A percentile compares a stretch with the other conserved stretches of the same genome.
phyloP scores from a whole-genome alignment of 257 asterid genomes.

The Prunella vulgaris region DNA sequence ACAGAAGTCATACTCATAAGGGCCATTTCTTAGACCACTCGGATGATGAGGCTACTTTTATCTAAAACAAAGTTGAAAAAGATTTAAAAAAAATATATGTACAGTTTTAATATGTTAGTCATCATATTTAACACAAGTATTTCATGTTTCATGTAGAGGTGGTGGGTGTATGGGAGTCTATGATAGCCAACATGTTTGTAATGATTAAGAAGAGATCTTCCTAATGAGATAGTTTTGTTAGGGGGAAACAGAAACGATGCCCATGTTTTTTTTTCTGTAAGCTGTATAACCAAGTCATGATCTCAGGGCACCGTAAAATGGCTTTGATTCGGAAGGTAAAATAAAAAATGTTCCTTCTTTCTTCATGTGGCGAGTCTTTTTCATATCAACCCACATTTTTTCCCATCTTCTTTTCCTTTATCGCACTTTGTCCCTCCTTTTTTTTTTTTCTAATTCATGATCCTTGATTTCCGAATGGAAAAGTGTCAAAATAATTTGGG shows the following conservation, averaged over 20 bases:
- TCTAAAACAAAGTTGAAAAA: neutral
- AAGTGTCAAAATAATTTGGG: too few species aligned
- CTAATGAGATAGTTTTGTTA: neutral
- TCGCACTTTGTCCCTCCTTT: too few species aligned
- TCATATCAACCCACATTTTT: too few species aligned
- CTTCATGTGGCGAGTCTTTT: too few species aligned
- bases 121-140: neutral
- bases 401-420: too few species aligned
- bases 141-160: constrained; percentile 8
- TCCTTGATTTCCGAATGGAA: too few species aligned
- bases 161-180: neutral
- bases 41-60: neutral
- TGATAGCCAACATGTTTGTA: neutral
- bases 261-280: neutral
- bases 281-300: neutral
- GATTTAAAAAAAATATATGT: neutral
- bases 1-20: too few species aligned
- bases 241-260: neutral
- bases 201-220: neutral
- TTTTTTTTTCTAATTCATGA: too few species aligned
- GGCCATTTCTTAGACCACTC: neutral
- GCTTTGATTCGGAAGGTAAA: neutral
- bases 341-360: neutral
- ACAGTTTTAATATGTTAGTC: neutral
- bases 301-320: neutral